Percentiles rank a stretch among this genome's conserved stretches.
These are phyloP conservation scores for Lactarius indigo DNA, from an alignment of 768 basidiomycete genomes.

Conservation along the genomic window DNA sequence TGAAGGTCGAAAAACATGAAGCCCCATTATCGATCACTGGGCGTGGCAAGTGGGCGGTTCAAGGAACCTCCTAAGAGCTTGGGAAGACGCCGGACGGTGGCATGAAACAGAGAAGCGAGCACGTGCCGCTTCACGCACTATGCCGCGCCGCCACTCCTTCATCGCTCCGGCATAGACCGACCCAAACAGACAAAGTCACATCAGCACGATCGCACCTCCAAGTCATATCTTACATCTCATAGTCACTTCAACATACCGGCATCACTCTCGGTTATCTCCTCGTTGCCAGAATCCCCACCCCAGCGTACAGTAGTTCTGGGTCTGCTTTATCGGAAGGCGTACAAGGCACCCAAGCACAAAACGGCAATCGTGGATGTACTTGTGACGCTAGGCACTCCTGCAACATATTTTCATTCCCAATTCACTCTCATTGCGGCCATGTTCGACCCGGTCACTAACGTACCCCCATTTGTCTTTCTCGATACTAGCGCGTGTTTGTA, in stretches of 20 bases:
- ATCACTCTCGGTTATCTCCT: conserved; percentile 82
- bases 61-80: too few species aligned
- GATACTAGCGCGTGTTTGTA: conserved; percentile 98
- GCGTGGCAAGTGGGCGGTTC: too few species aligned
- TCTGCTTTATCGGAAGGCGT: conserved; percentile 90
- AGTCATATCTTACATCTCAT: conserved; percentile 58
- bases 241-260: too few species aligned
- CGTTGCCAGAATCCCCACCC: conserved; percentile 73
- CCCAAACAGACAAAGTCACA: too few species aligned
- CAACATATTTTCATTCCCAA: conserved; percentile 90
- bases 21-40: too few species aligned
- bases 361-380: conserved; percentile 98
- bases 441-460: conserved; percentile 60
- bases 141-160: too few species aligned
- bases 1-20: too few species aligned
- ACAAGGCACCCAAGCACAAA: conserved; percentile 84
- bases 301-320: conserved; percentile 91
- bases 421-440: conserved; percentile 61
- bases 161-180: too few species aligned
- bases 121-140: too few species aligned
- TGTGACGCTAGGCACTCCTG: conserved; percentile 90
- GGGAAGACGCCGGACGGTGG: too few species aligned
- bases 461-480: conserved; percentile 87
- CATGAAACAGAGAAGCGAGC: too few species aligned
- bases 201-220: conserved; percentile 79